Percentiles rank a stretch among this genome's conserved stretches.
These are phyloP conservation scores for Sphagnum fallax DNA, from an alignment of 228 moss, liverwort and hornwort species.

Conservation along the genomic window DNA sequence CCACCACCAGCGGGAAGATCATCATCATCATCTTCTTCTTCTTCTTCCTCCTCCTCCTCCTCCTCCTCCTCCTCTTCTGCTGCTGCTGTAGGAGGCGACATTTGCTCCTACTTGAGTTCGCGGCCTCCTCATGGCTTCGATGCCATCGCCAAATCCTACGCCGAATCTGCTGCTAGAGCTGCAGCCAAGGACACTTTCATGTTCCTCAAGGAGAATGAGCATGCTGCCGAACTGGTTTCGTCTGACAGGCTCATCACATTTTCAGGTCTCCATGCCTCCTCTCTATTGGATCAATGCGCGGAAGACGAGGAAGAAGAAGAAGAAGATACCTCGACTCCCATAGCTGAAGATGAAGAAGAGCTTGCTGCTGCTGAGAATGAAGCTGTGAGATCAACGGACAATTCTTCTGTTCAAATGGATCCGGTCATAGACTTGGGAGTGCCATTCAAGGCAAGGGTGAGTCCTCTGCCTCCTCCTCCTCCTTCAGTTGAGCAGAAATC, in stretches of 20 bases:
- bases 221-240: constrained; percentile 21
- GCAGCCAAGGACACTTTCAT: constrained; percentile 69
- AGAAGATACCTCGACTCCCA: background rate
- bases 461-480: too few species aligned
- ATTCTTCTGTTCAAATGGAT: background rate
- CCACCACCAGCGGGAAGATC: constrained; percentile 39
- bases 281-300: background rate
- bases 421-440: background rate
- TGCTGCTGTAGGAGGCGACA: too few species aligned
- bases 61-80: too few species aligned
- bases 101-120: too few species aligned
- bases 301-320: constrained; percentile 6
- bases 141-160: constrained; percentile 57
- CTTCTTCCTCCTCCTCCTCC: too few species aligned
- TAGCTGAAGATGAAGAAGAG: constrained; percentile 8
- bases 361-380: constrained; percentile 16
- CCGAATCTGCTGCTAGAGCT: constrained; percentile 66
- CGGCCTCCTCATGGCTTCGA: constrained; percentile 68
- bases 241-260: background rate
- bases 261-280: background rate
- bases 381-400: constrained; percentile 7
- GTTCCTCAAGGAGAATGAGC: constrained; percentile 63
- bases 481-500: constrained; percentile 9
- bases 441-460: background rate
- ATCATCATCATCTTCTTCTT: too few species aligned